These are phyloP conservation scores for Yamadazyma diospyri DNA, from an alignment of 1,139 yeast genomes.

Conservation along the genomic window DNA sequence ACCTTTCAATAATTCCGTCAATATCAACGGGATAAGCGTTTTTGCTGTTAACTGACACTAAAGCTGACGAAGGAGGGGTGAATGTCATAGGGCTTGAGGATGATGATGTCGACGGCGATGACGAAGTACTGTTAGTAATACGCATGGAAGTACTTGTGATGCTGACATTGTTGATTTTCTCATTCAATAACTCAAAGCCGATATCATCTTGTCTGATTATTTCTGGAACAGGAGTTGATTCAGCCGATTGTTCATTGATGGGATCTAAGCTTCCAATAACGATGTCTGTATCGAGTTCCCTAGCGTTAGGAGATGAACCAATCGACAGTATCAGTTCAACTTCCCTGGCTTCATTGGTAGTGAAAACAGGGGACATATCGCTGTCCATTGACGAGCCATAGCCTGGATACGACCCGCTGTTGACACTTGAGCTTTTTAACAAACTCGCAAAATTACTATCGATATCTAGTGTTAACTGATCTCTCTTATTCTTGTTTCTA, in stretches of 20 bases:
- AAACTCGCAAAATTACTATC: slow-evolving; percentile 45
- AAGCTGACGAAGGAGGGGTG: slow-evolving; percentile 23
- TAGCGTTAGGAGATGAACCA: slow-evolving; percentile 10
- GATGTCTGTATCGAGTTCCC: slow-evolving; percentile 12
- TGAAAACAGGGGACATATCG: slow-evolving; percentile 40
- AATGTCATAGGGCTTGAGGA: slow-evolving; percentile 6
- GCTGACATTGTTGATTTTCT: slow-evolving; percentile 1
- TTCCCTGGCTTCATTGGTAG: slow-evolving; percentile 31
- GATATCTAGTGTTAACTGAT: slow-evolving; percentile 34
- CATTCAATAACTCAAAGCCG: slow-evolving; percentile 5
- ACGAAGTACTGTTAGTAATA: not conserved
- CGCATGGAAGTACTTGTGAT: not conserved
- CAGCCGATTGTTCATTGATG: slow-evolving; percentile 37
- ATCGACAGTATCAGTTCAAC: slow-evolving; percentile 42
- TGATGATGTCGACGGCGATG: slow-evolving; percentile 18
- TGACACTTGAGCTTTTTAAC: slow-evolving; percentile 16
- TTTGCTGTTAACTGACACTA: slow-evolving; percentile 15
- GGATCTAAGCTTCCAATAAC: slow-evolving; percentile 33
- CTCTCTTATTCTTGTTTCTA: slow-evolving; percentile 6
- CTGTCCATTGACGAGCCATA: slow-evolving; percentile 39
- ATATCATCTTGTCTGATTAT: not conserved
- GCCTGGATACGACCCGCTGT: slow-evolving; percentile 5
- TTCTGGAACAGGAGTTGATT: slow-evolving; percentile 34
- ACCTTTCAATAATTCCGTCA: slow-evolving; percentile 53
- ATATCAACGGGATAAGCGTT: slow-evolving; percentile 37